phyloP scores from a whole-genome alignment of 148 eudicot species.

The Heliosperma pusillum region DNA sequence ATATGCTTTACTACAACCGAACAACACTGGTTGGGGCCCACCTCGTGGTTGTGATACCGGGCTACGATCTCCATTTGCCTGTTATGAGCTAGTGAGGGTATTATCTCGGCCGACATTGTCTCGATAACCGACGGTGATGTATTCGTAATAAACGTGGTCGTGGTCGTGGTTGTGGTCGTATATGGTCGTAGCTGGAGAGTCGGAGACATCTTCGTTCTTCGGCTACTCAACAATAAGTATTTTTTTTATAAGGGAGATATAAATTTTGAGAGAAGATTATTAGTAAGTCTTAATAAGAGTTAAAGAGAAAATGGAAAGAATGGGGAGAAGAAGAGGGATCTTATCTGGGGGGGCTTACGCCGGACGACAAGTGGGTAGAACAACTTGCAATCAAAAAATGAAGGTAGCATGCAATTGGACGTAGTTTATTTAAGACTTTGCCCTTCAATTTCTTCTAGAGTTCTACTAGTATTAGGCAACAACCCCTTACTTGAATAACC shows the following conservation, averaged over 20 bases:
- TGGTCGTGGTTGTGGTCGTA: constrained; percentile 22
- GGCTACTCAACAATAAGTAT: not conserved
- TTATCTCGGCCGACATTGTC: constrained; percentile 21
- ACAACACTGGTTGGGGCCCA: constrained; percentile 47
- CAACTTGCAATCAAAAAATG: constrained; percentile 24
- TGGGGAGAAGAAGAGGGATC: constrained; percentile 11
- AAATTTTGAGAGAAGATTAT: not conserved
- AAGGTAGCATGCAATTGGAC: too few species aligned
- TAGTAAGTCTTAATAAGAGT: not conserved
- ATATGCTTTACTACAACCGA: constrained; percentile 48
- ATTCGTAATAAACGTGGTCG: constrained; percentile 5
- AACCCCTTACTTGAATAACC: not conserved
- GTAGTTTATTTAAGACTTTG: not conserved
- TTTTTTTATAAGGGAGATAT: not conserved
- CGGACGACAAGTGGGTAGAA: constrained; percentile 33
- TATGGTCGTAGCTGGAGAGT: constrained; percentile 37
- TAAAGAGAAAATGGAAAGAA: not conserved
- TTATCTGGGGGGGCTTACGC: constrained; percentile 18
- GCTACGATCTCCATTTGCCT: constrained; percentile 24
- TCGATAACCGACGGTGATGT: not conserved
- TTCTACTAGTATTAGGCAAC: not conserved
- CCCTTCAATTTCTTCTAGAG: not conserved
- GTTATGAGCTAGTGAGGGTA: constrained; percentile 23
- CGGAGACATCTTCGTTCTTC: constrained; percentile 40
- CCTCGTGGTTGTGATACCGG: constrained; percentile 46